Evolutionary conservation across 345 rosid genomes (phyloP), one percentile per base, ranked within the genome.

Genomic region (Linum trigynum): DNA sequence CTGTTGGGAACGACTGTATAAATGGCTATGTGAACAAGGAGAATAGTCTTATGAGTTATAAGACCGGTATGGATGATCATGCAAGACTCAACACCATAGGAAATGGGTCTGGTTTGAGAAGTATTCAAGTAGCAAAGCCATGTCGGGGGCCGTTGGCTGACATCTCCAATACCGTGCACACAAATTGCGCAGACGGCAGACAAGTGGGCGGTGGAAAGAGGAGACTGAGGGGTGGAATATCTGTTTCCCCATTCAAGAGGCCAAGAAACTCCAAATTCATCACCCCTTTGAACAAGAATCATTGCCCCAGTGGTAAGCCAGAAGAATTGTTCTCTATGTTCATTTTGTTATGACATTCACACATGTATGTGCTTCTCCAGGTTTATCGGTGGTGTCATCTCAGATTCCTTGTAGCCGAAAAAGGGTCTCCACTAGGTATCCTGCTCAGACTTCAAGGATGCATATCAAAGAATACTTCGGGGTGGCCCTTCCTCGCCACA

Each of bases 221-320:
- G 79, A 86, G 78, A 75, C 43, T 75, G 63, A 84, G 83, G 58
- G 76, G 79, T 59, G 69, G 71, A 62, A 71, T 53, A 67, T 85
- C 77, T 37, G 45, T 67, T 59, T 76, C 96, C 68, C 89, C 90
- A 68, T 94, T 88, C 76, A 94, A 90, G 81, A 86, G 75, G 79
- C 97, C 99, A 14, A 84, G 95, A 56, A 80, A 67, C 76, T 83
- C 92, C 55, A 77, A 81, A 65, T 83, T 84, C 71, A 78, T 74
- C 40, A 69, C 86, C 56, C 92, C 97, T 68, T 71, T 84, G 79
- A 82, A 74, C 69, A 78, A 70, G 65, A 79, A 71, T 77, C 38
- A 48, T 72, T 65, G 71, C 70, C 71, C 77, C 38, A 80, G 70
- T 70, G 96, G 97, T 94, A 83, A 74, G 41, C 56, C 70, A 38